Evolutionary conservation across 2,329 filamentous ascomycete genomes (phyloP), one percentile per base, ranked within the genome.

Genomic region (Colletotrichum navitas): DNA sequence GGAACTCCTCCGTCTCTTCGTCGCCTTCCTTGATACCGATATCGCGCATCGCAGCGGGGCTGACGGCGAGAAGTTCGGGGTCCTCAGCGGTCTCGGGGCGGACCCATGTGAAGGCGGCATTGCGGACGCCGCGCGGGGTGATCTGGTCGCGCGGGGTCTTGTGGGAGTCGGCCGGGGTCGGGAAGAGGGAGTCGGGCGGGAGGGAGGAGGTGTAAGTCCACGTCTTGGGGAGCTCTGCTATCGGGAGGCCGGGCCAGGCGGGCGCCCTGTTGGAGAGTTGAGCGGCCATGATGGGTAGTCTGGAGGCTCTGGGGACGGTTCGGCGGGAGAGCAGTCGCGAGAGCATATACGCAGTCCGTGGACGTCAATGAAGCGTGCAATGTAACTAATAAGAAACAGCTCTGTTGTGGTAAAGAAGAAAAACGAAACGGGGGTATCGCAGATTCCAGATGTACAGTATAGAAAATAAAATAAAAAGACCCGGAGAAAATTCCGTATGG

Each of bases 81-180:
- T 92, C 88, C 74, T 91, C 85, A 34, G 91, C 88, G 26, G 86
- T 82, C 77, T 95, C 92, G 0, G 96, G 96, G 5, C 94, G 90
- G 26, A 99, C 94, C 86, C 92, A 99, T 11, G 95, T 97, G 82
- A 93, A 99, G 62, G 95, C 83, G 5, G 96, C 95, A 71, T 91
- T 89, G 79, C 92, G 94, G 51, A 99, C 96, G 80, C 94, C 87
- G 60, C 95, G 92, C 21, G 96, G 95, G 0, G 89, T 87, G 60
- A 98, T 91, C 45, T 91, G 84, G 68, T 92, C 88, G 76, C 95
- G 90, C 1, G 94, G 92, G 0, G 94, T 94, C 75, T 89, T 88
- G 81, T 98, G 94, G 0, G 95, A 98, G 71, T 88, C 87, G 72
- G 90, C 88, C 0, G 96, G 94, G 0, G 94, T 97, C 21, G 94